phyloP scores from a whole-genome alignment of 768 basidiomycete genomes.

The Gymnopilus dilepis region DNA sequence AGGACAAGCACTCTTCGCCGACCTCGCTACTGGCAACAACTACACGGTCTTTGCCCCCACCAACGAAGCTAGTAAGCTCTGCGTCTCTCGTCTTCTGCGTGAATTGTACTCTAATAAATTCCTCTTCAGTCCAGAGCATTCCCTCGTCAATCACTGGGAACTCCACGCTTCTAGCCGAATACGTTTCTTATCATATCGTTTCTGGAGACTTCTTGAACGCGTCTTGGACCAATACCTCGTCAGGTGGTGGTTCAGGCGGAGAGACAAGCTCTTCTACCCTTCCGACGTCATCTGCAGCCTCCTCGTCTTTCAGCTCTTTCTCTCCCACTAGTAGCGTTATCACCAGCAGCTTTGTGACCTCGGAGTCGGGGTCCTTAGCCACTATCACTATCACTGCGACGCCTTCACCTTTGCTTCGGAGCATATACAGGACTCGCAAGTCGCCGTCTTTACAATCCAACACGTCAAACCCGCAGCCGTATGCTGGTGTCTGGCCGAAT shows the following conservation, averaged over 20 bases:
- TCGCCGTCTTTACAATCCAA: not conserved
- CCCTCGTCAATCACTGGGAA: constrained; percentile 29
- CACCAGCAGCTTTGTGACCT: not conserved
- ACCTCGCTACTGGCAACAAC: constrained; percentile 45
- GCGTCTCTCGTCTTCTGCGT: not conserved
- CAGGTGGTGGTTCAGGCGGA: constrained; percentile 21
- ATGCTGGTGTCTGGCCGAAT: constrained; percentile 53
- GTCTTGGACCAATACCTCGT: constrained; percentile 18
- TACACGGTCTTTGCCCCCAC: constrained; percentile 63
- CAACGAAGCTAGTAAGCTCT: constrained; percentile 55
- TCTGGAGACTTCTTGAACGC: constrained; percentile 49
- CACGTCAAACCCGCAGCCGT: constrained; percentile 26
- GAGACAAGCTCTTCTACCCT: constrained; percentile 11
- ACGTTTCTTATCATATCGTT: constrained; percentile 63
- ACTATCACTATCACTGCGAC: constrained; percentile 11
- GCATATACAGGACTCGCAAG: not conserved
- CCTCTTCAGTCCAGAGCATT: constrained; percentile 34
- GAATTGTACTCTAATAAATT: not conserved
- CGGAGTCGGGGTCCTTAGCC: not conserved
- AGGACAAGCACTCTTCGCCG: constrained; percentile 49
- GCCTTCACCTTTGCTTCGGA: constrained; percentile 17
- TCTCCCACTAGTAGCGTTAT: not conserved
- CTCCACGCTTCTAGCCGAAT: constrained; percentile 42
- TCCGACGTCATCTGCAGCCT: constrained; percentile 5
- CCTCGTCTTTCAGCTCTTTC: constrained; percentile 7